phyloP scores from a whole-genome alignment of 352 stramenopile genomes.

The Phytopythium aichiense region DNA sequence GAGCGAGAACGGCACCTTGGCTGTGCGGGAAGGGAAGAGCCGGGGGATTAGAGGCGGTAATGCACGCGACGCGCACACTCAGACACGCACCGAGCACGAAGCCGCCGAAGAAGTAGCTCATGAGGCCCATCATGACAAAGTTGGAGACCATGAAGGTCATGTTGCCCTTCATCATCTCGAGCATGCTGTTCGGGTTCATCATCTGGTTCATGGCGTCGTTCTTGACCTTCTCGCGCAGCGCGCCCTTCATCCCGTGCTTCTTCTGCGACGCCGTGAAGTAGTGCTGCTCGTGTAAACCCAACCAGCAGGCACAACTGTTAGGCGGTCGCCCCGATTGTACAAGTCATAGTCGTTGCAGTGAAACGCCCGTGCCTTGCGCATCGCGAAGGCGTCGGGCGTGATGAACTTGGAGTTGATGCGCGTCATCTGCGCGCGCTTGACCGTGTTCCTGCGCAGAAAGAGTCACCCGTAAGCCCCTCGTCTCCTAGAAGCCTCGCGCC shows the following conservation, averaged over 20 bases:
- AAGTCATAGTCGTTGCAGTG: background rate
- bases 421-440: slow-evolving; percentile 79
- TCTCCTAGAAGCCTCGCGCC: too few relatives aligned
- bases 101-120: slow-evolving; percentile 98
- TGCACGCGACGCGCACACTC: background rate
- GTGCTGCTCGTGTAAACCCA: slow-evolving; percentile 32
- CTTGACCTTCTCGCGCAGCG: slow-evolving; percentile 86
- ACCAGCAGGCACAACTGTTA: background rate
- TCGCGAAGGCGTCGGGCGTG: slow-evolving; percentile 72
- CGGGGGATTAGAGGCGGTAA: background rate
- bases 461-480: background rate
- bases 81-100: slow-evolving; percentile 90
- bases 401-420: slow-evolving; percentile 91
- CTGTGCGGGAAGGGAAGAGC: slow-evolving; percentile 20
- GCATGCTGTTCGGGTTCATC: slow-evolving; percentile 95
- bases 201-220: slow-evolving; percentile 92
- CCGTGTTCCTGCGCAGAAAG: slow-evolving; percentile 59
- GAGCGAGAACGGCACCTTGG: slow-evolving; percentile 97
- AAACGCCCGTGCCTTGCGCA: slow-evolving; percentile 62
- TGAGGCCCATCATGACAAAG: slow-evolving; percentile 99
- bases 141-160: slow-evolving; percentile 99
- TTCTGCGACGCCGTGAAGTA: slow-evolving; percentile 88
- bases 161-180: slow-evolving; percentile 98
- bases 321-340: background rate
- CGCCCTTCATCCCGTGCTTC: slow-evolving; percentile 82